Evolutionary conservation across 257 asterid species (phyloP), one percentile per base, ranked within the genome.

Genomic region (Ligustrum vulgare): DNA sequence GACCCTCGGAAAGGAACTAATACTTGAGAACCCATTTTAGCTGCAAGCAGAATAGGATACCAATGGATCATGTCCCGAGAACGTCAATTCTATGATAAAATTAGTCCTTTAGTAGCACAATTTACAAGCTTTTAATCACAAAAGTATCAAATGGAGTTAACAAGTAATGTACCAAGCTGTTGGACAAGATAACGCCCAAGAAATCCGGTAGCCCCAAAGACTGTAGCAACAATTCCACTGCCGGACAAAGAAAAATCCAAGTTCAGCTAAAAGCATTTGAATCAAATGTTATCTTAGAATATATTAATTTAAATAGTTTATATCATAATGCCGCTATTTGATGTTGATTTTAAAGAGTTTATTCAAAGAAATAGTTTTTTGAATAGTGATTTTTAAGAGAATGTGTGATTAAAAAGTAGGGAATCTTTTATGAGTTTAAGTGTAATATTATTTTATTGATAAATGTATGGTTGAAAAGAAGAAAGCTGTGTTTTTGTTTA

Each of bases 161-260:
- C 22, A 45, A 78, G 75, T 35, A 69, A 41, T 83, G 72, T 82
- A 94, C 99, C 99, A 72, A 94, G 96, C 83, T 83, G 93, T 79
- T 94, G 99, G 82, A 94, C 99, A 62, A 94, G 78, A 79, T 94
- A 94, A 66, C 98, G 90, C 72, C 99, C 99, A 64, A 94, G 95
- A 83, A 94, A 94, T 47, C 99, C 99, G 3, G 99, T 92, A 32
- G 97, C 98, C 77, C 99, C 99, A 81, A 94, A 94, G 20, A 94
- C 99, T 22, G 99, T 81, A 7, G 99, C 96, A 80, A 92, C 64
- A 47, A 92, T 91, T 74, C 99, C 99, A 87, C 99, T 92, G 98
- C 83, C 83, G 84, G 67, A 75, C 71, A 78, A 79, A 73, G n/a
- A 73, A 60, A 33, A 71, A 67, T 69, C 25, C 79, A 80, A 45